These are phyloP conservation scores for Fraxinus americana DNA, from an alignment of 257 asterid species.

Conservation along the genomic window DNA sequence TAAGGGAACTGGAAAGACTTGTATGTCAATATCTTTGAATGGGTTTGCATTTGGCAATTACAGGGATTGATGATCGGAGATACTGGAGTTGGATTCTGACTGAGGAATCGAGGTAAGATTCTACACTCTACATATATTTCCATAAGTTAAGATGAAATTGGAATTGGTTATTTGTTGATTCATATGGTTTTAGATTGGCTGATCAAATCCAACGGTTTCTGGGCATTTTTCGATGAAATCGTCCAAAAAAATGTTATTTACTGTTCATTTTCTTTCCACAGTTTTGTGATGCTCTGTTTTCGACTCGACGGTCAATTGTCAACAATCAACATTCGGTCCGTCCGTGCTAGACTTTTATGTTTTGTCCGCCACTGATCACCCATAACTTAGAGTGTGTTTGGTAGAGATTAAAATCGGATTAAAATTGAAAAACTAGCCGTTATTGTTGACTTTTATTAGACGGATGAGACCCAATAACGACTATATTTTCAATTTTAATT, in stretches of 20 bases:
- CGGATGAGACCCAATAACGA: too few relatives aligned
- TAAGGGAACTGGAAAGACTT: slow-evolving; percentile 64
- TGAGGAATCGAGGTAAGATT: slow-evolving; percentile 68
- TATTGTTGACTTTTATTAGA: too few relatives aligned
- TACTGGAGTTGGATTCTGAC: slow-evolving; percentile 86
- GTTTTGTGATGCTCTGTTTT: neutral
- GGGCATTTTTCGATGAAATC: slow-evolving; percentile 7
- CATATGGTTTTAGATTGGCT: slow-evolving; percentile 21
- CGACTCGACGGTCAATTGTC: neutral
- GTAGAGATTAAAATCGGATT: too few relatives aligned
- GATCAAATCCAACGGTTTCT: slow-evolving; percentile 15
- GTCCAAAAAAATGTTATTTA: neutral
- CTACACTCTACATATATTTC: neutral
- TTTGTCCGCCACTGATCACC: too few relatives aligned
- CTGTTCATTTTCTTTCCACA: neutral
- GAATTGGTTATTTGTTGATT: slow-evolving; percentile 20
- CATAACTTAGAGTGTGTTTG: too few relatives aligned
- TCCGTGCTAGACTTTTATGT: too few relatives aligned
- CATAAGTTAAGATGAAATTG: neutral
- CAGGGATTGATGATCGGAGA: slow-evolving; percentile 91
- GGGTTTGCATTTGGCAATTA: slow-evolving; percentile 56
- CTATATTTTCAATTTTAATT: too few relatives aligned
- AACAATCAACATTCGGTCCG: too few relatives aligned
- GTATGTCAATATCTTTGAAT: slow-evolving; percentile 67
- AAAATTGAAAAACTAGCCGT: too few relatives aligned